Conservation (phyloP, 1,284 basidiomycete species). For the Microbotryum intermedium region DNA sequence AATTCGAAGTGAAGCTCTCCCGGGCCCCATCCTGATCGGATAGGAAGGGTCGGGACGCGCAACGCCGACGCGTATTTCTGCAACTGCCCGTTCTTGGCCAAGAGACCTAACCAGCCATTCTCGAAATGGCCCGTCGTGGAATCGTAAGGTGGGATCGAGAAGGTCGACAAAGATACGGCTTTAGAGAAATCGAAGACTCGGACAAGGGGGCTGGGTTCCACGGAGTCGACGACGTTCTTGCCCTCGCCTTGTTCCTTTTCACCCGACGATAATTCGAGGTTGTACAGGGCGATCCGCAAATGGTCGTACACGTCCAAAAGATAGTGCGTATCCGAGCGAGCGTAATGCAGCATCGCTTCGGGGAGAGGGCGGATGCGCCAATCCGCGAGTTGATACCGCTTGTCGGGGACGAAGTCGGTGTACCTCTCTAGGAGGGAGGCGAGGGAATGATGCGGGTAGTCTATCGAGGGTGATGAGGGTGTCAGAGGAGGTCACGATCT, state of each 20-base stretch:
- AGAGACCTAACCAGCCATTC: slow-evolving; percentile 64
- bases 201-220: slow-evolving; percentile 20
- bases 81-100: slow-evolving; percentile 68
- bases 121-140: slow-evolving; percentile 53
- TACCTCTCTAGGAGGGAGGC: slow-evolving; percentile 80
- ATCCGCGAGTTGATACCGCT: slow-evolving; percentile 90
- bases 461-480: slow-evolving; percentile 39
- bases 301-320: slow-evolving; percentile 87
- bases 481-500: not conserved
- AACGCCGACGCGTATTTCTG: slow-evolving; percentile 27
- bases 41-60: slow-evolving; percentile 43
- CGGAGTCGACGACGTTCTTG: slow-evolving; percentile 15
- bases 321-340: slow-evolving; percentile 91
- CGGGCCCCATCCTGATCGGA: slow-evolving; percentile 43
- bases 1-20: slow-evolving; percentile 44
- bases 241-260: not conserved
- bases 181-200: slow-evolving; percentile 60
- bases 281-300: slow-evolving; percentile 75
- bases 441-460: slow-evolving; percentile 72
- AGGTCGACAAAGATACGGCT: slow-evolving; percentile 61
- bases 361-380: slow-evolving; percentile 91
- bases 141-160: slow-evolving; percentile 63
- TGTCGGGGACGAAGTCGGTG: slow-evolving; percentile 85
- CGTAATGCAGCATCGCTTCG: slow-evolving; percentile 81
- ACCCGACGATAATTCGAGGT: slow-evolving; percentile 28